Percentiles rank a stretch among this genome's conserved stretches.
phyloP scores from a whole-genome alignment of 2,329 filamentous ascomycete genomes.

The Nectriaceae sp. region DNA sequence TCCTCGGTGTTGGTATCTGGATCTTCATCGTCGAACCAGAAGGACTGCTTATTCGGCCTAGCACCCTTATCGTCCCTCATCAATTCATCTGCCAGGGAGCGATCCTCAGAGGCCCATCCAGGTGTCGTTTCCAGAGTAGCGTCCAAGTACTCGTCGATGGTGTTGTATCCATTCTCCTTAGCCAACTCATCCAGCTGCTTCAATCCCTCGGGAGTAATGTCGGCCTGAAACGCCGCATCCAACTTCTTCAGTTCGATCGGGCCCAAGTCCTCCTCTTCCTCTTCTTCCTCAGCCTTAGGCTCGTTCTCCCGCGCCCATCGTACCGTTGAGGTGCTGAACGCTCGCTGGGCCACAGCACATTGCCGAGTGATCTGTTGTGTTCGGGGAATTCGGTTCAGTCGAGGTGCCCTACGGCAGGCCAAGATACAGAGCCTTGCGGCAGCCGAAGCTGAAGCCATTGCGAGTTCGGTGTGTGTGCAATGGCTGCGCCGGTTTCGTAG shows the following conservation, averaged over 20 bases:
- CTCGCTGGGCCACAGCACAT: constrained; percentile 21
- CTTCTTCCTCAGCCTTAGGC: constrained; percentile 20
- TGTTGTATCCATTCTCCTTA: constrained; percentile 35
- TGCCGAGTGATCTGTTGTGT: constrained; percentile 27
- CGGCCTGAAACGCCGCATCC: constrained; percentile 31
- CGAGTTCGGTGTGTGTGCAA: constrained; percentile 25
- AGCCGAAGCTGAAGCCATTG: constrained; percentile 42
- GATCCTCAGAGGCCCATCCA: constrained; percentile 34
- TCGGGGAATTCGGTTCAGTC: constrained; percentile 23
- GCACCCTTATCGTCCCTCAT: constrained; percentile 32
- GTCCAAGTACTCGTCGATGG: constrained; percentile 36
- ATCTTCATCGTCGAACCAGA: constrained; percentile 55
- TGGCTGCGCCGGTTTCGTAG: constrained; percentile 24
- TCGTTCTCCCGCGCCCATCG: constrained; percentile 28
- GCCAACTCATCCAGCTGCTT: constrained; percentile 38
- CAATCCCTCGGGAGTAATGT: constrained; percentile 33
- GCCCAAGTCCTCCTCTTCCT: constrained; percentile 24
- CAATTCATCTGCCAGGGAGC: constrained; percentile 34
- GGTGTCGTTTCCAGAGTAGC: constrained; percentile 28
- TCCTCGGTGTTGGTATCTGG: constrained; percentile 52
- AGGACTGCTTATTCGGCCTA: constrained; percentile 39
- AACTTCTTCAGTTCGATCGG: constrained; percentile 33
- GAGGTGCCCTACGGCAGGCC: constrained; percentile 34
- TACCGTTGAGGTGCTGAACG: constrained; percentile 34
- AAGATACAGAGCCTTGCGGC: constrained; percentile 39